Evolutionary conservation across 768 basidiomycete species (phyloP).

Genomic region (Tulasnella sp.): DNA sequence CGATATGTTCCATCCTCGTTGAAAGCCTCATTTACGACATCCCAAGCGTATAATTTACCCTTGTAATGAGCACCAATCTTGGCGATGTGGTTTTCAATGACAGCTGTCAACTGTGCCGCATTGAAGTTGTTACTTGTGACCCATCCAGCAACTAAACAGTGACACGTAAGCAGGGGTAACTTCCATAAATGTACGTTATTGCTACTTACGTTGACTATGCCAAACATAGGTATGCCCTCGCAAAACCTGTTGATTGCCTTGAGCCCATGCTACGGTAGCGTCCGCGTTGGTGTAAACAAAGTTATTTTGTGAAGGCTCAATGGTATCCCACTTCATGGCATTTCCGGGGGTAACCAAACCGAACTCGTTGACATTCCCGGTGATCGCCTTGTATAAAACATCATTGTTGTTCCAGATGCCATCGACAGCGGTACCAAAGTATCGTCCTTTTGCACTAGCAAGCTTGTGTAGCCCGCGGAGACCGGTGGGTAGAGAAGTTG

Average conservation of each 20-base stretch:
- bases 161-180: conserved; percentile 8
- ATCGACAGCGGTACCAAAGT: not conserved
- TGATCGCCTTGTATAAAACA: not conserved
- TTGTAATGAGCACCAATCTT: conserved; percentile 42
- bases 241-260: not conserved
- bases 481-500: not conserved
- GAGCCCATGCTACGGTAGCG: conserved; percentile 1
- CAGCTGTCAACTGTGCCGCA: conserved; percentile 21
- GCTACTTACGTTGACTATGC: conserved; percentile 38
- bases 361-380: not conserved
- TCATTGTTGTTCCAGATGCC: not conserved
- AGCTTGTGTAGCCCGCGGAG: not conserved
- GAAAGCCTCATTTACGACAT: conserved; percentile 47
- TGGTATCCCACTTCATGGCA: conserved; percentile 5
- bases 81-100: conserved; percentile 37
- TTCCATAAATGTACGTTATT: not conserved
- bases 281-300: conserved; percentile 3
- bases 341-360: conserved; percentile 1
- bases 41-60: conserved; percentile 41
- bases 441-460: not conserved
- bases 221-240: conserved; percentile 26
- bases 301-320: not conserved
- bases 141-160: not conserved
- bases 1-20: conserved; percentile 47
- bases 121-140: conserved; percentile 16